Evolutionary conservation across 352 stramenopile species (phyloP).

Genomic region (Globisporangium acanthophoron): DNA sequence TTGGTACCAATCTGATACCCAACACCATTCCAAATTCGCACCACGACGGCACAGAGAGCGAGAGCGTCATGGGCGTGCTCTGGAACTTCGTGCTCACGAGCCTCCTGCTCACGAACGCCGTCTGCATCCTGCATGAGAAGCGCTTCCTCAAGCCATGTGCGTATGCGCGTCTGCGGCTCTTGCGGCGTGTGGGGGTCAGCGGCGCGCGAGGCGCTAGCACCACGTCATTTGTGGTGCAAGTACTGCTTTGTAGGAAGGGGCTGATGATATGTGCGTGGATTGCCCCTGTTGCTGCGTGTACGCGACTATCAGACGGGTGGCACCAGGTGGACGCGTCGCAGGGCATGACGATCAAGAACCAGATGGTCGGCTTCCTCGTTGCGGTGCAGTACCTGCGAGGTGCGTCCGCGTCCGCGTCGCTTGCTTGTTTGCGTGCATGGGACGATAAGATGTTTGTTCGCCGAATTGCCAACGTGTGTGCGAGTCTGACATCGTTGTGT

Average conservation of each 20-base stretch:
- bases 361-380: constrained; percentile 79
- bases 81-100: constrained; percentile 89
- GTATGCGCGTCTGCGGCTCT: constrained; percentile 10
- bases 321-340: constrained; percentile 76
- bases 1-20: too few relatives aligned
- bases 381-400: constrained; percentile 82
- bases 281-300: background rate
- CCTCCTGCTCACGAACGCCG: constrained; percentile 78
- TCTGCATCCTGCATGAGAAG: constrained; percentile 87
- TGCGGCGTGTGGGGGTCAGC: too few relatives aligned
- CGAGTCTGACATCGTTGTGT: background rate
- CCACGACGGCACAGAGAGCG: too few relatives aligned
- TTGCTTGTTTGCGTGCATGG: background rate
- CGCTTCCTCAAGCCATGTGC: constrained; percentile 79
- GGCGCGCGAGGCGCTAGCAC: too few relatives aligned
- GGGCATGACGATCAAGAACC: constrained; percentile 85
- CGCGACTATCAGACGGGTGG: constrained; percentile 56
- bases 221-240: too few relatives aligned
- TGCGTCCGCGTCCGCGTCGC: constrained; percentile 18
- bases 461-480: background rate
- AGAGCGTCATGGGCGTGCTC: constrained; percentile 59
- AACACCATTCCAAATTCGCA: too few relatives aligned
- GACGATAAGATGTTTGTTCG: too few relatives aligned
- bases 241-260: too few relatives aligned
- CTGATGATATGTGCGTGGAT: background rate